Base-by-base conservation (phyloP, 495 filamentous ascomycete species). In the Penicillium paradoxum region DNA sequence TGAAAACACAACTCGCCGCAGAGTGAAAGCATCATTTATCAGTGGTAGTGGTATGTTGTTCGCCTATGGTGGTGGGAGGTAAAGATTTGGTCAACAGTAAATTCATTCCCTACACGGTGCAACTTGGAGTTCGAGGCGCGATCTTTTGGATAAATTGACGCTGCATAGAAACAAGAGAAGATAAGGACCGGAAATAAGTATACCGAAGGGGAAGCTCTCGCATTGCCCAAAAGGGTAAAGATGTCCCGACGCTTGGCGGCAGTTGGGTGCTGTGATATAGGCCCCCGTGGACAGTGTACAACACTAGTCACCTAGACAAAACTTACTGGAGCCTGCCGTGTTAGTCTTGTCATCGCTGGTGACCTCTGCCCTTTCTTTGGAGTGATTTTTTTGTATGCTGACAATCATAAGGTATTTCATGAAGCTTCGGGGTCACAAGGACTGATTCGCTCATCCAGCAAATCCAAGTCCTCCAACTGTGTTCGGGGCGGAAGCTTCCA, bases 401-500 rank as follows among this genome's bases (percentile, higher is more conserved):
- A 44, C 14, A 30, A 13, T 13, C 41, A 29, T 44, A 8, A 11
- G 9, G 6, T 11, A 17, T 29, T 8, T 29, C 25, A 43, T 43
- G 22, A 44, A 24, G 25, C 41, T 18, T 44, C 41, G 18, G 24
- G 41, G n/a, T 44, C 41, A 29, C 25, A 29, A 2, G 41, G 85
- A 73, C 92, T 97, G 21, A 87, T 79, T 51, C 93, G 81, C 56
- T 88, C 83, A 57, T 97, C 95, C 63, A 99, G 61, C 59, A 91
- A 56, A 44, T 93, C 93, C 62, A 91, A 65, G 71, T 99, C 93
- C 77, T 99, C 95, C 66, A 99, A 64, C 49, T 89, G 77, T 53
- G 85, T 80, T 60, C 93, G 76, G 49, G 81, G 83, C 9, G 91
- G 87, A 72, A 99, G 77, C 76, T 95, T 95, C 85, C 90, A 95